A percentile compares a stretch with the other conserved stretches of the same genome.
phyloP scores from a whole-genome alignment of 2,329 filamentous ascomycete species.

The Lasiodiplodia sp. region DNA sequence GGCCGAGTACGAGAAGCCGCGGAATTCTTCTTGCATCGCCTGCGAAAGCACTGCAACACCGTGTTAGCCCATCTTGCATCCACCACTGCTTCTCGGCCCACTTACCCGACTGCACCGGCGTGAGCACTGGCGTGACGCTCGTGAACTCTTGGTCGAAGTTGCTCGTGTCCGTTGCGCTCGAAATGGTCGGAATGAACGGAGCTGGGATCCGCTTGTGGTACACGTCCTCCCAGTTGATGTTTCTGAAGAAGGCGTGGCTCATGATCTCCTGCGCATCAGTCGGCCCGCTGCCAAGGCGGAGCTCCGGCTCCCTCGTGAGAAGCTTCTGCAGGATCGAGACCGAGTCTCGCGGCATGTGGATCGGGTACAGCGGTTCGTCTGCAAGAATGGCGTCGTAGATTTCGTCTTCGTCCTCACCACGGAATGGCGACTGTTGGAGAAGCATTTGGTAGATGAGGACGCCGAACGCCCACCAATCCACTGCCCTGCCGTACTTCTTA shows the following conservation, averaged over 20 bases:
- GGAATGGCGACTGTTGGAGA: conserved; percentile 97
- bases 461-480: conserved; percentile 99
- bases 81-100: conserved; percentile 33
- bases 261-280: conserved; percentile 99
- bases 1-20: conserved; percentile 95
- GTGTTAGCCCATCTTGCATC: conserved; percentile 35
- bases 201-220: conserved; percentile 92
- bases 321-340: conserved; percentile 98
- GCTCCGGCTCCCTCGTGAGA: conserved; percentile 91
- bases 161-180: conserved; percentile 95
- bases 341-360: conserved; percentile 97
- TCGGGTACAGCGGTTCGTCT: conserved; percentile 96
- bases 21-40: conserved; percentile 99
- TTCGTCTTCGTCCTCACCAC: conserved; percentile 97
- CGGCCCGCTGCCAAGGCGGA: conserved; percentile 89
- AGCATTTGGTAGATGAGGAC: conserved; percentile 99
- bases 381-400: conserved; percentile 99
- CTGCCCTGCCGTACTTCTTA: conserved; percentile 96
- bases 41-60: conserved; percentile 80
- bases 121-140: conserved; percentile 95
- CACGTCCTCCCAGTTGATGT: conserved; percentile 98
- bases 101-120: conserved; percentile 95
- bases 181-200: conserved; percentile 89
- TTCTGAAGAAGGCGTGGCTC: conserved; percentile 97
- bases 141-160: conserved; percentile 99